These are phyloP conservation scores for Pythium dissimile DNA, from an alignment of 352 stramenopile genomes.

Conservation along the genomic window DNA sequence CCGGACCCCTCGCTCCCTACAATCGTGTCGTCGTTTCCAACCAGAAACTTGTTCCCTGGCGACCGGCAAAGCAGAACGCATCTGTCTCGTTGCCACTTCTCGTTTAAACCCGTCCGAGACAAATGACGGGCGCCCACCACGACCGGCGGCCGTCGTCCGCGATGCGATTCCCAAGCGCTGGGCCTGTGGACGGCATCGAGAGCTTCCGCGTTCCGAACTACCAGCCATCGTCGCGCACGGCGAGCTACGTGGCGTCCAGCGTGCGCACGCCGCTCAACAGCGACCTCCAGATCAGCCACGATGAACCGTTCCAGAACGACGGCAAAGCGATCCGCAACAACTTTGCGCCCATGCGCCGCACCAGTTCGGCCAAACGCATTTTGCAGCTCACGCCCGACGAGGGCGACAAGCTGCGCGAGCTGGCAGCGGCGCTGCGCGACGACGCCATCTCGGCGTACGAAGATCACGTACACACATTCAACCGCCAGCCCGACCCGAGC, in stretches of 20 bases:
- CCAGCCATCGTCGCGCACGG: conserved; percentile 11
- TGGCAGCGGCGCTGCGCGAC: conserved; percentile 36
- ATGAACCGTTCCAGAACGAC: conserved; percentile 12
- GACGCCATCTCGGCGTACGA: conserved; percentile 42
- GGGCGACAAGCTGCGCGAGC: conserved; percentile 32
- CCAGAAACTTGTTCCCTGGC: neutral
- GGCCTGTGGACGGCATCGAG: neutral
- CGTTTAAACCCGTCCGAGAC: neutral
- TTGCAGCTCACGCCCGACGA: conserved; percentile 59
- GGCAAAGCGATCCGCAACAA: conserved; percentile 11
- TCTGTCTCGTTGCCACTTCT: neutral
- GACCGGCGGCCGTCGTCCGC: neutral
- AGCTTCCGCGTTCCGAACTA: conserved; percentile 14
- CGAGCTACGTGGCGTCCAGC: conserved; percentile 5
- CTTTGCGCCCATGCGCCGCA: conserved; percentile 11
- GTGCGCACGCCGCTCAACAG: conserved; percentile 11
- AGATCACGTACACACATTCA: conserved; percentile 16
- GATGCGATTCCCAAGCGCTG: neutral
- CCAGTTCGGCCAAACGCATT: conserved; percentile 11
- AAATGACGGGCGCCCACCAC: conserved; percentile 1
- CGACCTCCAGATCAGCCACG: conserved; percentile 19
- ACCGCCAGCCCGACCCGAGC: conserved; percentile 32
- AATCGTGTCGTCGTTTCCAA: neutral
- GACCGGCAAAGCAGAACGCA: no score
- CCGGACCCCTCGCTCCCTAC: no score